Conservation (phyloP, 306 rosid species). For the Gillenia trifoliata region DNA sequence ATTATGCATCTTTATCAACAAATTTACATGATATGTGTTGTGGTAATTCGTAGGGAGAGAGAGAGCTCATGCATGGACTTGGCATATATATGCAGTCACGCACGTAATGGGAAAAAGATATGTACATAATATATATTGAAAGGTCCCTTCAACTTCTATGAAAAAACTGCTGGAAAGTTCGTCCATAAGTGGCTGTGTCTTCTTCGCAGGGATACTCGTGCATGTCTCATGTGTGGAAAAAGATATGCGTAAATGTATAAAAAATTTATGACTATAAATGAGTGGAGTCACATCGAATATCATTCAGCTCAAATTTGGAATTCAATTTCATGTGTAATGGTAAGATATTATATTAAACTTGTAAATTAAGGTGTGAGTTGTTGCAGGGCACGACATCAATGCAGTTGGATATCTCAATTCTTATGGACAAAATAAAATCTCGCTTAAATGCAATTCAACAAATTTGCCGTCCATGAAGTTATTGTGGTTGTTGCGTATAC, state of each 20-base stretch:
- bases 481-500: neutral
- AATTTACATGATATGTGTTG: too few species aligned
- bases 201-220: too few species aligned
- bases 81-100: neutral
- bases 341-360: neutral
- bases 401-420: neutral
- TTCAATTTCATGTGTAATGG: neutral
- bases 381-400: neutral
- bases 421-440: conserved; percentile 5
- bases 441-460: conserved; percentile 25
- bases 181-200: too few species aligned
- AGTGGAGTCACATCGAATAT: too few species aligned
- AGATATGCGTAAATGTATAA: too few species aligned
- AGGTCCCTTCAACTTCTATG: neutral
- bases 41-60: neutral
- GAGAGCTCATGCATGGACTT: neutral
- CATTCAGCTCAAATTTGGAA: neutral
- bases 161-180: neutral
- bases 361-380: neutral
- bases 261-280: too few species aligned
- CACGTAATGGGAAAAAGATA: neutral
- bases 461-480: conserved; percentile 19
- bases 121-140: neutral
- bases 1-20: too few species aligned
- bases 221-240: too few species aligned